Conservation (phyloP, 352 stramenopile species). For the Phytophthora pisi region DNA sequence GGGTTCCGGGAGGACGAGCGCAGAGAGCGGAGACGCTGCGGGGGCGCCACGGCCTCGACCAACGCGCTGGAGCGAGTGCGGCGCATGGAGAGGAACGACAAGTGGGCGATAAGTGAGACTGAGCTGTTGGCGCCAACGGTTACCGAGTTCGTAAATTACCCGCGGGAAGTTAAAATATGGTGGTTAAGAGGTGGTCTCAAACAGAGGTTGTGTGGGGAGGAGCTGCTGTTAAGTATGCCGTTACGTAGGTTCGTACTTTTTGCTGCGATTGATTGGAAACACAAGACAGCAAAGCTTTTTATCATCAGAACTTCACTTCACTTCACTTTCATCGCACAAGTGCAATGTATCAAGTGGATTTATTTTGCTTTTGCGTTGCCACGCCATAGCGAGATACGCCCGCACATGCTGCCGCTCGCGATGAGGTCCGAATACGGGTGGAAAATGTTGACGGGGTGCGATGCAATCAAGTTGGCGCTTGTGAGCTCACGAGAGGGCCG, state of each 20-base stretch:
- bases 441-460: conserved; percentile 77
- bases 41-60: conserved; percentile 7
- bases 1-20: conserved; percentile 20
- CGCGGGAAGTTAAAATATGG: neutral
- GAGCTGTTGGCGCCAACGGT: neutral
- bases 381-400: conserved; percentile 67
- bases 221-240: neutral
- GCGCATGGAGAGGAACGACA: conserved; percentile 16
- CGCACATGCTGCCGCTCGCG: conserved; percentile 79
- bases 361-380: conserved; percentile 11
- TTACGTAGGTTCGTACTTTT: neutral
- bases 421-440: conserved; percentile 78
- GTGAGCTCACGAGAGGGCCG: conserved; percentile 60
- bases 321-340: neutral
- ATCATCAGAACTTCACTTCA: too few relatives aligned
- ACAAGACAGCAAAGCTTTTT: too few relatives aligned
- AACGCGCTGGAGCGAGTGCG: conserved; percentile 32
- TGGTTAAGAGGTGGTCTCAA: neutral
- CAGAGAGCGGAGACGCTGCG: conserved; percentile 29
- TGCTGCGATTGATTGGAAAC: neutral
- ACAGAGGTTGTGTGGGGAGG: neutral
- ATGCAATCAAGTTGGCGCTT: conserved; percentile 48
- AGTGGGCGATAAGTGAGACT: neutral
- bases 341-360: neutral
- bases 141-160: neutral